Conservation (phyloP, 2,329 filamentous ascomycete species). For the Thelonectria rubi region DNA sequence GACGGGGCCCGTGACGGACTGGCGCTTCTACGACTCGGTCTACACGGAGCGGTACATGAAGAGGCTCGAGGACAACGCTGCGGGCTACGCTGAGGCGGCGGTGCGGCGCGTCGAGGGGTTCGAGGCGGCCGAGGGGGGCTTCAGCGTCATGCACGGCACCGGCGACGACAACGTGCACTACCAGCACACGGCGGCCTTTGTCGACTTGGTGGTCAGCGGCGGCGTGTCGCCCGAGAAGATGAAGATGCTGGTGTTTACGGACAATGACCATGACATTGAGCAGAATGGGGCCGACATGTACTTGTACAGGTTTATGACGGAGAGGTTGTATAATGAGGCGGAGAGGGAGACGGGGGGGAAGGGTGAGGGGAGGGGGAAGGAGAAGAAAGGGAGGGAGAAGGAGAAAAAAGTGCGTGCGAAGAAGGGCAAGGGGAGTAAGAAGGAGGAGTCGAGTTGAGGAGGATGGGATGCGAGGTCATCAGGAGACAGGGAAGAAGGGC, state of each 20-base stretch:
- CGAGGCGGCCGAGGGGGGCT: conserved; percentile 67
- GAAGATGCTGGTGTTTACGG: conserved; percentile 71
- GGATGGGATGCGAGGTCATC: too few relatives aligned
- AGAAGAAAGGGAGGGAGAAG: not conserved
- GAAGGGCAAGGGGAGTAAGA: too few relatives aligned
- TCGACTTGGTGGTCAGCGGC: conserved; percentile 67
- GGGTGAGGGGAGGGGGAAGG: conserved; percentile 49
- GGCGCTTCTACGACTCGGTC: conserved; percentile 76
- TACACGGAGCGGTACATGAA: conserved; percentile 81
- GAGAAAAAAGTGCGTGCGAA: not conserved
- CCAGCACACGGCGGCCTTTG: conserved; percentile 69
- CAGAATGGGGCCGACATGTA: conserved; percentile 65
- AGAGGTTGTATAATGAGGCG: conserved; percentile 69
- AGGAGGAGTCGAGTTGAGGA: too few relatives aligned
- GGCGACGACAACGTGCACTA: conserved; percentile 79
- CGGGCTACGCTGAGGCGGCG: conserved; percentile 68
- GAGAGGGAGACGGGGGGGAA: conserved; percentile 53
- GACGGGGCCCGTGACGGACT: conserved; percentile 73
- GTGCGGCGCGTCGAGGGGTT: conserved; percentile 68
- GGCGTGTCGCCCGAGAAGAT: conserved; percentile 69
- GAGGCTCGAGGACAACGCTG: conserved; percentile 62
- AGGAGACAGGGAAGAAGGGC: too few relatives aligned
- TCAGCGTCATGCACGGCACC: conserved; percentile 71
- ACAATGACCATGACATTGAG: conserved; percentile 69
- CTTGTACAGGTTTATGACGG: conserved; percentile 70